A percentile compares a stretch with the other conserved stretches of the same genome.
Conservation (phyloP, 2,329 filamentous ascomycete species). For the Penicillium sp. region DNA sequence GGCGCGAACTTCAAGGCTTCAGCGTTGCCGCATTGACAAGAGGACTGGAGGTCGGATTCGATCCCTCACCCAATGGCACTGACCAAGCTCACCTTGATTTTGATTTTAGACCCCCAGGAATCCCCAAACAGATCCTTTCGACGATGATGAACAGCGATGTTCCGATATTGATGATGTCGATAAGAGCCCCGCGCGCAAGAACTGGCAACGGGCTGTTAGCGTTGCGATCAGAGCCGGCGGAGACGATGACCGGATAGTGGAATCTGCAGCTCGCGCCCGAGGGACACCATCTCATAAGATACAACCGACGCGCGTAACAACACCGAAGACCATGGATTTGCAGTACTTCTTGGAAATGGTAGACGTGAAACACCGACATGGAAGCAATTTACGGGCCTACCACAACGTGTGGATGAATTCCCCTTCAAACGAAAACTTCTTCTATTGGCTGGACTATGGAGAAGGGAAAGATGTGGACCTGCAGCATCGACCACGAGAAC, state of each 20-base stretch:
- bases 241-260: constrained; percentile 51
- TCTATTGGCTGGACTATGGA: constrained; percentile 88
- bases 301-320: constrained; percentile 52
- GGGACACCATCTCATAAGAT: constrained; percentile 6
- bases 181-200: constrained; percentile 56
- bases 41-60: constrained; percentile 63
- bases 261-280: constrained; percentile 9
- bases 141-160: neutral
- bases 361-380: constrained; percentile 82
- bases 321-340: constrained; percentile 76
- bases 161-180: constrained; percentile 6
- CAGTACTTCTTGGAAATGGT: constrained; percentile 87
- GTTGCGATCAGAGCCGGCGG: constrained; percentile 71
- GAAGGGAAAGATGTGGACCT: constrained; percentile 70
- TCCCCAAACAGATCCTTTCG: neutral
- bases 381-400: constrained; percentile 76
- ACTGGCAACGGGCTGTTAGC: constrained; percentile 73
- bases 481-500: constrained; percentile 68
- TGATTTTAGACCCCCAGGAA: neutral
- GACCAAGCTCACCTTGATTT: neutral
- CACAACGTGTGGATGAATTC: constrained; percentile 80
- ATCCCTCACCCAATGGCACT: neutral
- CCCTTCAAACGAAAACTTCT: constrained; percentile 82
- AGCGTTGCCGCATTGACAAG: constrained; percentile 67
- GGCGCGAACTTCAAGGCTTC: constrained; percentile 68